Conservation (phyloP, 139 green algal species). For the Zygnema cylindricum region DNA sequence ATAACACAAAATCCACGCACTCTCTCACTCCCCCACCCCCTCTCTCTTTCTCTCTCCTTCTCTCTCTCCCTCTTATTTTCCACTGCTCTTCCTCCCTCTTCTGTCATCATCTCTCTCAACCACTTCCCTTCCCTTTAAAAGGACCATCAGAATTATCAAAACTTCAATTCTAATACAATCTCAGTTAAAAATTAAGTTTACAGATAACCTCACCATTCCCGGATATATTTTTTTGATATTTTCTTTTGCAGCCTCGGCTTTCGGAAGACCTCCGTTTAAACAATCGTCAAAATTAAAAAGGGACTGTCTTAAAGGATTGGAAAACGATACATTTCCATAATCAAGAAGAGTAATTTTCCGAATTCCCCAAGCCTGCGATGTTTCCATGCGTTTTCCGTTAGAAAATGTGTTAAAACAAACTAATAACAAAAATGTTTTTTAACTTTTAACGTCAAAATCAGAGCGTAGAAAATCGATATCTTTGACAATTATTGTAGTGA, state of each 20-base stretch:
- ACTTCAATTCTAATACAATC: slow-evolving; percentile 2
- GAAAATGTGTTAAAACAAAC: too few relatives aligned
- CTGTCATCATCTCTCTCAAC: not conserved
- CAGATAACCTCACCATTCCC: slow-evolving; percentile 49
- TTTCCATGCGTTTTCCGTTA: too few relatives aligned
- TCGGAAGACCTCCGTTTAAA: slow-evolving; percentile 81
- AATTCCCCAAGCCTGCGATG: slow-evolving; percentile 42
- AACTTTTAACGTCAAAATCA: too few relatives aligned
- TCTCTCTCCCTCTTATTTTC: too few relatives aligned
- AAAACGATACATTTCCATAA: slow-evolving; percentile 44
- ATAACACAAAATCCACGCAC: too few relatives aligned
- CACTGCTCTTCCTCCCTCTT: not conserved
- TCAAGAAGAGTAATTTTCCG: slow-evolving; percentile 54
- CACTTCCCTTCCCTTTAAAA: not conserved
- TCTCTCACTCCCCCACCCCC: too few relatives aligned
- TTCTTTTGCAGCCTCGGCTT: slow-evolving; percentile 85
- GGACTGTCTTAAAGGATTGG: slow-evolving; percentile 51
- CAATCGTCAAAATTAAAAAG: slow-evolving; percentile 93
- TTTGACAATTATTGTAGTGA: too few relatives aligned
- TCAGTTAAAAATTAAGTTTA: not conserved
- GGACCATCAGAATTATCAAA: not conserved
- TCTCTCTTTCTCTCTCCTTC: too few relatives aligned
- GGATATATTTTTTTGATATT: slow-evolving; percentile 70
- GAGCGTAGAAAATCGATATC: too few relatives aligned
- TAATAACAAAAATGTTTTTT: too few relatives aligned